Conservation (phyloP, 176 grass and related monocot genomes). For the Eleusine coracana region DNA sequence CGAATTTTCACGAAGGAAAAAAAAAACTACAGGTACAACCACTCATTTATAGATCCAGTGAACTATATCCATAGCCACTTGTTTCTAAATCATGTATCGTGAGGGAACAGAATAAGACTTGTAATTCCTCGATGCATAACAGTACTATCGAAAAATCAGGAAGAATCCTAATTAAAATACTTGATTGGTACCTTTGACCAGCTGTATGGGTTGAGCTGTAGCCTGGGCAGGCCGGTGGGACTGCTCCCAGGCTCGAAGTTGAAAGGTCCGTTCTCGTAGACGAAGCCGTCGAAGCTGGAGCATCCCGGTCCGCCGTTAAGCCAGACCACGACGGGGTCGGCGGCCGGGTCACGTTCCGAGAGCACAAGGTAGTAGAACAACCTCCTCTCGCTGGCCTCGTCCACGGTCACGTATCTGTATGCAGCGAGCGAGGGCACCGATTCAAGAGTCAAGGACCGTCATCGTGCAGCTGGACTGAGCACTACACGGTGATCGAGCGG, state of each 20-base stretch:
- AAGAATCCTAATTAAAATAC: too few species aligned
- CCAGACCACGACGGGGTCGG: slow-evolving; percentile 90
- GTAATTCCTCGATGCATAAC: too few species aligned
- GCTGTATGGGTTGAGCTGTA: slow-evolving; percentile 86
- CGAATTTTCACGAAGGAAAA: too few species aligned
- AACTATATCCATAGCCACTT: too few species aligned
- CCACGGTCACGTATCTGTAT: slow-evolving; percentile 37
- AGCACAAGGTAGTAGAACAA: slow-evolving; percentile 86
- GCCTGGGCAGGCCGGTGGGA: slow-evolving; percentile 46
- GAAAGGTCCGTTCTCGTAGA: slow-evolving; percentile 87
- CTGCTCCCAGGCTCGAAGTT: slow-evolving; percentile 56
- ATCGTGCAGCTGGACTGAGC: background rate
- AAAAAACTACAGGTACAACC: too few species aligned
- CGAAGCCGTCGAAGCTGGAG: slow-evolving; percentile 92
- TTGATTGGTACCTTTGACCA: slow-evolving; percentile 72
- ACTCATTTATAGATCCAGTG: too few species aligned
- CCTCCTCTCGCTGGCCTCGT: slow-evolving; percentile 55
- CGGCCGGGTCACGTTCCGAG: slow-evolving; percentile 63
- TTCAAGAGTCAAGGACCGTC: too few species aligned
- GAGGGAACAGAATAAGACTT: too few species aligned
- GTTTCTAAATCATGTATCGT: too few species aligned
- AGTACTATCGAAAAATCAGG: too few species aligned
- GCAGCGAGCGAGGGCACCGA: background rate
- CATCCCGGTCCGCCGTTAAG: slow-evolving; percentile 88
- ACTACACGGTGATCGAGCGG: background rate